phyloP scores from a whole-genome alignment of 176 grass and related monocot genomes.

The Aegilops umbellulata region DNA sequence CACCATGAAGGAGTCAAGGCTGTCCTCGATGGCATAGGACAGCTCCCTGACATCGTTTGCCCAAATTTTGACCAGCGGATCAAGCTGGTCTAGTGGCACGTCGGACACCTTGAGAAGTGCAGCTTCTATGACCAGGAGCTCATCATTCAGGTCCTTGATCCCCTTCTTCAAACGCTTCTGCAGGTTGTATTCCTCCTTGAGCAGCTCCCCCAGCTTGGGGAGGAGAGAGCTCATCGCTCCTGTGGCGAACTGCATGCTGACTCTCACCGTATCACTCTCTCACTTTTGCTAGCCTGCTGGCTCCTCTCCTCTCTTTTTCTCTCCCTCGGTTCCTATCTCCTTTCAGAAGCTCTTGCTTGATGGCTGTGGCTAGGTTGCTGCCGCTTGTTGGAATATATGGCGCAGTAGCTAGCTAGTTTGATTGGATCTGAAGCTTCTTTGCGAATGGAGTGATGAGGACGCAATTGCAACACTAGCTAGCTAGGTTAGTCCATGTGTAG shows the following conservation, averaged over 20 bases:
- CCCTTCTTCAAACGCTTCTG: too few relatives aligned
- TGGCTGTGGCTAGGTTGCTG: background rate
- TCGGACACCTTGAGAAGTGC: too few relatives aligned
- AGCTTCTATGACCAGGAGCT: too few relatives aligned
- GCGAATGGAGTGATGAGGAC: too few relatives aligned
- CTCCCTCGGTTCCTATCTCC: background rate
- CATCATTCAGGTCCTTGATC: too few relatives aligned
- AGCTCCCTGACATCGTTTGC: background rate
- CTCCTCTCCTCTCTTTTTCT: too few relatives aligned
- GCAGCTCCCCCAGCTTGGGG: too few relatives aligned
- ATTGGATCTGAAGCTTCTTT: too few relatives aligned
- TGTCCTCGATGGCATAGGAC: conserved; percentile 14
- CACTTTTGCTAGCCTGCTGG: background rate
- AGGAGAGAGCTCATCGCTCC: too few relatives aligned
- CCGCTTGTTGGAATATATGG: background rate
- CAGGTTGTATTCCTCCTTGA: too few relatives aligned
- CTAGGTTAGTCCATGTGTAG: too few relatives aligned
- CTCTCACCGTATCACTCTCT: background rate
- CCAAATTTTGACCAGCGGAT: background rate
- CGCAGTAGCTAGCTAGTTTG: background rate
- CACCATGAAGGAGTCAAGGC: background rate
- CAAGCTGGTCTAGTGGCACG: background rate
- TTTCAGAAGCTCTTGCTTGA: background rate
- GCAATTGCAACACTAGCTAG: too few relatives aligned
- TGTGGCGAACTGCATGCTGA: background rate